Base-by-base conservation (phyloP, 352 stramenopile species). In the Phytophthora megakarya region DNA sequence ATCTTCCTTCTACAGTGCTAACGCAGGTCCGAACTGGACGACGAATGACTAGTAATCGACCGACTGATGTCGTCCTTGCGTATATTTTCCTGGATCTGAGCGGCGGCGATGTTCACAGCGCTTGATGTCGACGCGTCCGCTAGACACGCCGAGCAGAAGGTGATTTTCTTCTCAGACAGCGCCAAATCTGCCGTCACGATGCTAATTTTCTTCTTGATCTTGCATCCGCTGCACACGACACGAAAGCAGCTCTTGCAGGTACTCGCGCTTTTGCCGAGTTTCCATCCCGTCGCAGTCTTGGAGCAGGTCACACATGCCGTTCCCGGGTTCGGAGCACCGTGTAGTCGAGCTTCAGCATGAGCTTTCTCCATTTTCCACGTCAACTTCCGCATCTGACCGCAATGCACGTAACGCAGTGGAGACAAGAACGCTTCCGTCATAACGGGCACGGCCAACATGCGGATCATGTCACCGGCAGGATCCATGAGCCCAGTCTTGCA, bases 321-420 rank as follows among this genome's bases (percentile, higher is more conserved):
- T 13, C 65, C 55, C 0, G 59, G 69, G 39, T 76, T 62, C 19
- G 69, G 69, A 8, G 55, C 56, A 7, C 62, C 62, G 16, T 75
- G 66, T 10, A 61, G 44, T 10, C 66, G 42, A 5, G 66, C 61
- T 32, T 74, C 66, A 15, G 54, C 53, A 45, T 74, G 66, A 0
- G 60, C 44, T 8, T 67, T 67, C 62, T 76, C 56, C 74, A 86
- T 70, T 15, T 79, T 72, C 80, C 80, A 89, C 55, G 72, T 74
- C 35, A 89, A 61, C 53, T 89, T 89, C 7, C 84, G 78, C 77
- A 86, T 86, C 50, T 86, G 77, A 13, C 68, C 73, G 55, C 77
- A 89, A 40, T 80, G 59, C 6, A 75, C 67, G 47, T 75, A 72
- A 8, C 64, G 63, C 21, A 70, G 30, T 1, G 64, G 45, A 28